Evolutionary conservation across 176 grass and related monocot genomes (phyloP), one percentile per base, ranked within the genome.

Genomic region (Aechmea fasciata): DNA sequence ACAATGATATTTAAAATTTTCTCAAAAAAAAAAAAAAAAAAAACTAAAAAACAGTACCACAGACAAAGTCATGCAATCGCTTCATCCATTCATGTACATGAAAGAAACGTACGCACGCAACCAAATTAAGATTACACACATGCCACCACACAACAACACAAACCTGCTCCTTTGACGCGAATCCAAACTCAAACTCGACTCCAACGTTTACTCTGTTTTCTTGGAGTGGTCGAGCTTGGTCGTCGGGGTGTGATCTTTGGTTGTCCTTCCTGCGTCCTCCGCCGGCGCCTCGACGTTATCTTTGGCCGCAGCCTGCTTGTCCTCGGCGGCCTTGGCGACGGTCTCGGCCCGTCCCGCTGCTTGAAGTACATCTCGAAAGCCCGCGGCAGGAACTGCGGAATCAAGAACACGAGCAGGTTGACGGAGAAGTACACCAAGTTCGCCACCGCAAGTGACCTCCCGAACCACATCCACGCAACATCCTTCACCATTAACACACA

Each of bases 281-380:
- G 8, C 25, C 3, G 28, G 9, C 3, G 50, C 29, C 15, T 13
- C 62, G 0, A 79, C 52, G 13, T 74, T 96, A 25, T 90, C 91
- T 77, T 88, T 85, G 13, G 71, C 78, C 1, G 4, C n/a, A n/a
- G n/a, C 4, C 33, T 7, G 33, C 20, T 61, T 61, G 10, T 61
- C 55, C 55, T 61, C 8, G 1, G n/a, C 15, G 2, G 70, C 69
- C 81, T 89, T 87, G 23, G 78, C 75, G 20, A 13, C 25, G 8
- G 33, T 59, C 73, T 15, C 41, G 4, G 48, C 65, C 73, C 83
- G 12, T 87, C 76, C 8, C 77, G 70, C 76, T 83, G 78, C n/a
- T 63, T 83, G 73, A 92, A 97, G 69, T 97, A 97, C 64, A 66
- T 87, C 18, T 92, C 89, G 71, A 97, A 97, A 0, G 93, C 86